Base-by-base conservation (phyloP, 805 yeast species). In the Saccharomycopsis schoenii region DNA sequence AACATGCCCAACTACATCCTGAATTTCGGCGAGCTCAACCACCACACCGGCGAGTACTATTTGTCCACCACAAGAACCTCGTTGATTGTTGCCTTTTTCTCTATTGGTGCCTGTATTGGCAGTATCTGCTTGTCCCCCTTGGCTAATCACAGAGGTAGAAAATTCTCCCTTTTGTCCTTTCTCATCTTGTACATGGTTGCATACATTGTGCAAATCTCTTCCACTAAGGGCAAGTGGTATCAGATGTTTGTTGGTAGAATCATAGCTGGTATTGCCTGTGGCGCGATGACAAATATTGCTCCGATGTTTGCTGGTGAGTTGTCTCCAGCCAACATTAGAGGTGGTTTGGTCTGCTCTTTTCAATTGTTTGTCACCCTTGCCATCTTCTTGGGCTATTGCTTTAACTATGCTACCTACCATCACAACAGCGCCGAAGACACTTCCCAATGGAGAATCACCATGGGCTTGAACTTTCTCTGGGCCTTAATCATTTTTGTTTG, bases 61-160 rank as follows among this genome's bases (percentile, higher is more conserved):
- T 70, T 82, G 57, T 73, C 80, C n/a, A 71, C 77, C 62, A 76
- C 76, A 14, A 73, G 83, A 68, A 76, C 77, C 19, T 85, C 86
- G 58, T 73, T 81, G 60, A 76, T 82, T 58, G 81, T 82, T 57
- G 72, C 83, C 42, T 73, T 82, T 60, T 85, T 85, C 76, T 84
- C 84, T 71, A 73, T 83, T 66, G 89, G 89, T 61, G 84, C 89
- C 76, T 88, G 88, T 60, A 73, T 86, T 60, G 93, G 92, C 71
- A 87, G 89, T 71, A 69, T 86, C 34, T 72, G 80, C 57, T 73
- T 85, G 52, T 78, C 84, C 61, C 83, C 79, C 68, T 62, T 76
- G 37, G 88, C 82, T 69, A 90, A 86, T 68, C 68, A 74, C 24
- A 74, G 73, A 64, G 90, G 90, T 66, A 78, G 90, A 74, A 82